Conservation (phyloP, 208 protist species). For the Leishmania aethiopica region DNA sequence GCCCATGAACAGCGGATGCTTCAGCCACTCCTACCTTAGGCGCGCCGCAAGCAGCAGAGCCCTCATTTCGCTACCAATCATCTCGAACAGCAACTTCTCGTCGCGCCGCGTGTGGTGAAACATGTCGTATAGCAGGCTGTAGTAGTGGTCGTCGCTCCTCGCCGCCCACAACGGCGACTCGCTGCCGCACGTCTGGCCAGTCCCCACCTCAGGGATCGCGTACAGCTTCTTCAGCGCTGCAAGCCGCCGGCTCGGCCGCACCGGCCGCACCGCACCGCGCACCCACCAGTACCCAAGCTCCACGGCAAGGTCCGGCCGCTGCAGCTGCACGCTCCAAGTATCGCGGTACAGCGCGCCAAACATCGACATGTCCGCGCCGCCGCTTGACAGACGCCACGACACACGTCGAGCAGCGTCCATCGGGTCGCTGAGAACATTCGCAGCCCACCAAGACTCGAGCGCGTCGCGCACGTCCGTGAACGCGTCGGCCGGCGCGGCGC, state of each 20-base stretch:
- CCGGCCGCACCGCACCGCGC: slow-evolving; percentile 9
- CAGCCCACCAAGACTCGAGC: slow-evolving; percentile 12
- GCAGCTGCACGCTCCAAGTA: slow-evolving; percentile 22
- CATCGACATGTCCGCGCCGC: not conserved
- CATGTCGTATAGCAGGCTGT: slow-evolving; percentile 20
- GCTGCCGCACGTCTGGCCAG: slow-evolving; percentile 8
- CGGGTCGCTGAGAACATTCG: not conserved
- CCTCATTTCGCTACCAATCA: slow-evolving; percentile 19
- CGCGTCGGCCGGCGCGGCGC: not conserved
- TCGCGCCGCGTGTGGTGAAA: slow-evolving; percentile 19
- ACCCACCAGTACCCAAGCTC: slow-evolving; percentile 14
- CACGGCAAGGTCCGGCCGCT: slow-evolving; percentile 17
- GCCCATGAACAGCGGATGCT: slow-evolving; percentile 18
- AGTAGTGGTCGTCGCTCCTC: slow-evolving; percentile 23
- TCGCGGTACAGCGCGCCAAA: slow-evolving; percentile 19
- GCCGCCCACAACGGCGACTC: slow-evolving; percentile 6
- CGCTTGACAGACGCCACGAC: not conserved
- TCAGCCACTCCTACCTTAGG: slow-evolving; percentile 15
- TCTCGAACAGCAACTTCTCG: slow-evolving; percentile 21
- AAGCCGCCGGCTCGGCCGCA: slow-evolving; percentile 1
- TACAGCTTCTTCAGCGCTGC: slow-evolving; percentile 16
- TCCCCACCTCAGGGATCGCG: slow-evolving; percentile 15
- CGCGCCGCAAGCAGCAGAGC: slow-evolving; percentile 11
- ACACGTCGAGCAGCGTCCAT: not conserved
- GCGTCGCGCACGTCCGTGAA: slow-evolving; percentile 11